Evolutionary conservation across 306 rosid genomes (phyloP), one percentile per base, ranked within the genome.

Genomic region (Vigna trinervia): DNA sequence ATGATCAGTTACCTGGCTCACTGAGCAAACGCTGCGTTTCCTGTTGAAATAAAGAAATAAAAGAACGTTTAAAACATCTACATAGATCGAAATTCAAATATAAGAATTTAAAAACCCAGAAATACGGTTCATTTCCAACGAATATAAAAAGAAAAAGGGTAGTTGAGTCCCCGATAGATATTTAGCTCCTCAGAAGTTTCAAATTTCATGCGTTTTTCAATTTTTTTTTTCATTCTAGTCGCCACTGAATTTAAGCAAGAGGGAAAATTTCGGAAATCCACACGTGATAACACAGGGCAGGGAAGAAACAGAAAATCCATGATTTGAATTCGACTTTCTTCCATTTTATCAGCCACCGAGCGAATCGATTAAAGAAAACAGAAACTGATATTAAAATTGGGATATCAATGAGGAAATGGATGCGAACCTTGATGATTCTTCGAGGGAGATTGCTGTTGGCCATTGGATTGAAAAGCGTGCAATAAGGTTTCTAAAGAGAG

Each of bases 1-100:
- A 59, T 12, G 46, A 47, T 4, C 38, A 83, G 76, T 78, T 69
- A 91, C 98, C 98, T 46, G 98, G 98, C 78, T 93, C 98, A 86
- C 98, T 93, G 53, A 93, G 93, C 52, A 93, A 89, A 69, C 98
- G 97, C 85, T 93, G 97, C 57, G 98, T 93, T 86, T 93, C 98
- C 98, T 93, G 90, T 75, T 9, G 32, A 73, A 72, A 84, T 77
- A 20, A 45, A 36, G 74, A 5, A 22, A 76, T 1, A 51, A 50
- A 79, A 73, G 3, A n/a, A 9, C 68, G 63, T 74, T 79, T 58
- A 82, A 38, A 61, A 15, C 17, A 65, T 50, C 52, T 46, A 67
- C 34, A 65, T 10, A 76, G 62, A 53, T 28, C 68, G 70, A 46
- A 58, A 60, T 11, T 54, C 36, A 80, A 1, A 15, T 0, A 12